Evolutionary conservation across 768 basidiomycete genomes (phyloP).

Genomic region (Tulasnella sp.): DNA sequence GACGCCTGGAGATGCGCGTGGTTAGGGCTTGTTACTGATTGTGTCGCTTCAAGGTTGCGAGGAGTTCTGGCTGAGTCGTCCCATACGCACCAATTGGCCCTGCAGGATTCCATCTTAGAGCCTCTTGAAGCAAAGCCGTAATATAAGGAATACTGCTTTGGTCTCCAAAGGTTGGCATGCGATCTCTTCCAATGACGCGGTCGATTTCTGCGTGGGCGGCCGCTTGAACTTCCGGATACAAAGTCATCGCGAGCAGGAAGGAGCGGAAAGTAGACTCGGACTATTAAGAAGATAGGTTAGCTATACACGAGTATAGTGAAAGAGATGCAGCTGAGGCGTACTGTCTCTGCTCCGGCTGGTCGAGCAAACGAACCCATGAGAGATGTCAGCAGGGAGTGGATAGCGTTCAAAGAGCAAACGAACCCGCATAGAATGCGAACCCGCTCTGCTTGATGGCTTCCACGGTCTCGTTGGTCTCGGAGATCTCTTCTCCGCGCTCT

Average conservation of each 20-base stretch:
- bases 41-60: not conserved
- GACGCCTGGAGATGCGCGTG: constrained; percentile 1
- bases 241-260: constrained; percentile 1
- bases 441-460: not conserved
- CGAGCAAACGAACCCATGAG: not conserved
- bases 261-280: constrained; percentile 14
- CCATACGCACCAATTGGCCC: constrained; percentile 37
- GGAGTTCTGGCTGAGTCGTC: not conserved
- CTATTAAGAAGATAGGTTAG: not conserved
- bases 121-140: constrained; percentile 49
- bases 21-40: not conserved
- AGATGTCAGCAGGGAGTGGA: not conserved
- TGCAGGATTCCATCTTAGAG: constrained; percentile 42
- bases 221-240: constrained; percentile 36
- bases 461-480: not conserved
- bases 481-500: not conserved
- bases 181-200: constrained; percentile 42
- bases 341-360: constrained; percentile 13
- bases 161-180: constrained; percentile 48
- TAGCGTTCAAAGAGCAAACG: not conserved
- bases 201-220: constrained; percentile 49
- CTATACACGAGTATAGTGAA: too few relatives aligned
- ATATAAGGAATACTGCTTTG: constrained; percentile 46
- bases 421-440: not conserved
- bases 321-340: not conserved